Percentiles rank a stretch among this genome's conserved stretches.
phyloP scores from a whole-genome alignment of 768 basidiomycete species.

The Infundibulicybe gibba region DNA sequence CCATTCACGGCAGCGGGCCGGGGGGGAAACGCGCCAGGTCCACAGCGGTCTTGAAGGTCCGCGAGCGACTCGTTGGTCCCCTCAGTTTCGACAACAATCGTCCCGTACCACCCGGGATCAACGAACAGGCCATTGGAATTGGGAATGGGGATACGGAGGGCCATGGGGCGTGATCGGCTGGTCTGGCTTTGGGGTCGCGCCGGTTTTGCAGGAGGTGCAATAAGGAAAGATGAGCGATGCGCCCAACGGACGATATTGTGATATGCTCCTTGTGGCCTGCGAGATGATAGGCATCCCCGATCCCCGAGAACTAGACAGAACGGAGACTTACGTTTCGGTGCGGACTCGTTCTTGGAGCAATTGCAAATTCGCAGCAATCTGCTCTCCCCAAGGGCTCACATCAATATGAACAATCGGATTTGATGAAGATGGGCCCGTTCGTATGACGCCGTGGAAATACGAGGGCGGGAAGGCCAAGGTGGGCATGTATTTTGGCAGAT shows the following conservation, averaged over 20 bases:
- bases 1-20: constrained; percentile 39
- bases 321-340: constrained; percentile 72
- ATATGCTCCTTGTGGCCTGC: constrained; percentile 72
- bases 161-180: constrained; percentile 17
- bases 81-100: constrained; percentile 79
- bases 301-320: constrained; percentile 1
- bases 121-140: constrained; percentile 49
- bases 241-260: constrained; percentile 88
- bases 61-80: constrained; percentile 83
- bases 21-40: constrained; percentile 63
- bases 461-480: constrained; percentile 82
- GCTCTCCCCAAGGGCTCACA: constrained; percentile 73
- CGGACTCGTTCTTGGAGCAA: constrained; percentile 73
- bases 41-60: constrained; percentile 74
- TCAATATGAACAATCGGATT: constrained; percentile 73
- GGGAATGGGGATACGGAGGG: constrained; percentile 48
- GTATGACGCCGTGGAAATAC: constrained; percentile 84
- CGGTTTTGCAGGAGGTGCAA: constrained; percentile 45
- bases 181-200: constrained; percentile 20
- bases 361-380: constrained; percentile 71
- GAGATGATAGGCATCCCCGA: constrained; percentile 6
- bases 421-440: constrained; percentile 48
- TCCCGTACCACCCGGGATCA: constrained; percentile 82
- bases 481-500: constrained; percentile 77
- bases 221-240: constrained; percentile 72